A percentile compares a stretch with the other conserved stretches of the same genome.
phyloP scores from a whole-genome alignment of 2,329 filamentous ascomycete species.

The Xylaria polymorpha region DNA sequence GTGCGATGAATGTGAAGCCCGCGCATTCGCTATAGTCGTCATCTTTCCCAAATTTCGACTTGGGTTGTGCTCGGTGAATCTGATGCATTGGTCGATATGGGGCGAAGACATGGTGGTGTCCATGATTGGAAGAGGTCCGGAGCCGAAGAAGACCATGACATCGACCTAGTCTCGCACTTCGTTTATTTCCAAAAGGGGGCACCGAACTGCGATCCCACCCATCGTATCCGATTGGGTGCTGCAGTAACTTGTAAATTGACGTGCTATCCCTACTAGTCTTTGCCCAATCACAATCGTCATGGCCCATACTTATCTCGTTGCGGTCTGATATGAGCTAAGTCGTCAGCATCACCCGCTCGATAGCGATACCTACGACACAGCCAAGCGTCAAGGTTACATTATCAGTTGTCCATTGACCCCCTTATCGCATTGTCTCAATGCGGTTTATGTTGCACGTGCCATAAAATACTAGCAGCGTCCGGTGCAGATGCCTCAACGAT shows the following conservation, averaged over 20 bases:
- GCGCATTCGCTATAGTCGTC: background rate
- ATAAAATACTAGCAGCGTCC: background rate
- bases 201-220: background rate
- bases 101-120: background rate
- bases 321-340: background rate
- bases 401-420: background rate
- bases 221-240: background rate
- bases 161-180: constrained; percentile 21
- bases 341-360: background rate
- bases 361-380: background rate
- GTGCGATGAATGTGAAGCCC: background rate
- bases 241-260: background rate
- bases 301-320: background rate
- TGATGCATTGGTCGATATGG: background rate
- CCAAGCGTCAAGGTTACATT: constrained; percentile 6
- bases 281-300: background rate
- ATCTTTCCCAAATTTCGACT: background rate
- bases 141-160: constrained; percentile 3
- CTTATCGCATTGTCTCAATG: background rate
- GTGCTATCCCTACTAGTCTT: background rate
- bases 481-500: background rate
- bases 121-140: constrained; percentile 11
- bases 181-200: constrained; percentile 28
- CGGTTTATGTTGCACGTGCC: background rate
- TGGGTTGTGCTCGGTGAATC: background rate